phyloP scores from a whole-genome alignment of 2,329 filamentous ascomycete species.

The Raffaelea arxii region DNA sequence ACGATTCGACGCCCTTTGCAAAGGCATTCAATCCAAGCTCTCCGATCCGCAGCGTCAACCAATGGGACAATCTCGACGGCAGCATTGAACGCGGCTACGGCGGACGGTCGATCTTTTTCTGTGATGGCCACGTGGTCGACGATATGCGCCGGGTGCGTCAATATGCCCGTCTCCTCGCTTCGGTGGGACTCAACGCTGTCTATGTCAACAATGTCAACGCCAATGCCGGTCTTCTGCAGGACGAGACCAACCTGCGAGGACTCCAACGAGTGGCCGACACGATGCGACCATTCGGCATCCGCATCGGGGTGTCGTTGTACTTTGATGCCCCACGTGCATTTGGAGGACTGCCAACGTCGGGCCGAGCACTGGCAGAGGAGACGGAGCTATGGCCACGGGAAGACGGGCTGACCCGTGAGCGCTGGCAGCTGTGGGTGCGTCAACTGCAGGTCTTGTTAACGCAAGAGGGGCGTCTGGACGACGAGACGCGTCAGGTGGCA shows the following conservation, averaged over 20 bases:
- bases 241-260: constrained; percentile 47
- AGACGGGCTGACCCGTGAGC: too few species aligned
- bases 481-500: too few species aligned
- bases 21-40: constrained; percentile 48
- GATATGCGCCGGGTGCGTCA: constrained; percentile 50
- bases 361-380: too few species aligned
- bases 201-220: constrained; percentile 67
- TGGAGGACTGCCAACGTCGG: constrained; percentile 48
- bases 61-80: constrained; percentile 64
- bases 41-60: constrained; percentile 59
- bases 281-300: constrained; percentile 58
- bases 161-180: constrained; percentile 58
- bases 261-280: constrained; percentile 52
- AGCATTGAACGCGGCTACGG: constrained; percentile 60
- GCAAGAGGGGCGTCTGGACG: too few species aligned
- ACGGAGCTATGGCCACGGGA: too few species aligned
- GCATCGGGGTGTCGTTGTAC: constrained; percentile 56
- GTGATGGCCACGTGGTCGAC: constrained; percentile 41
- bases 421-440: too few species aligned
- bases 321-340: constrained; percentile 54
- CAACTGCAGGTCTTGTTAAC: too few species aligned
- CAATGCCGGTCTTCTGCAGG: constrained; percentile 45
- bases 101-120: constrained; percentile 60
- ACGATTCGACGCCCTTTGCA: constrained; percentile 33
- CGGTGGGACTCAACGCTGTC: constrained; percentile 55